phyloP scores from a whole-genome alignment of 768 basidiomycete species.

The Holtermannia corniformis region DNA sequence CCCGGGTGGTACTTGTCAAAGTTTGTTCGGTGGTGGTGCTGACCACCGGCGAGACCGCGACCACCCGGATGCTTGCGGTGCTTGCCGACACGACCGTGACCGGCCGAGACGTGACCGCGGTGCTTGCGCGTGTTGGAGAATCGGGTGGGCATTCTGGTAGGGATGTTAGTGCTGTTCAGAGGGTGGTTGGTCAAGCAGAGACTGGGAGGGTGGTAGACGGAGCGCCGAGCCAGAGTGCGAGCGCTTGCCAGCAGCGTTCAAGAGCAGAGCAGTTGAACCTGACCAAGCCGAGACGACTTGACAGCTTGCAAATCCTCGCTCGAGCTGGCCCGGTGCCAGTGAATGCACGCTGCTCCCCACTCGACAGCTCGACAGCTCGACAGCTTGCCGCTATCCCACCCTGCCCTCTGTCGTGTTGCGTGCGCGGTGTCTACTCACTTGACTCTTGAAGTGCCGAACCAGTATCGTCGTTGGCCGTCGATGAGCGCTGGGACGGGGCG shows the following conservation, averaged over 20 bases:
- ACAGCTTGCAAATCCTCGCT: no score
- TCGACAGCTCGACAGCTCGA: no score
- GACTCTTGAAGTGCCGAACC: background rate
- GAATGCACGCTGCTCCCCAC: no score
- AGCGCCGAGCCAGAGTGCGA: background rate
- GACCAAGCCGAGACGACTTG: no score
- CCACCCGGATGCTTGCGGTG: constrained; percentile 99
- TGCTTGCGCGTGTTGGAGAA: constrained; percentile 98
- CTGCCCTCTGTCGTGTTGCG: background rate
- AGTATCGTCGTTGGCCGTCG: background rate
- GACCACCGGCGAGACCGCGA: constrained; percentile 98
- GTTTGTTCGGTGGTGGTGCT: constrained; percentile 98
- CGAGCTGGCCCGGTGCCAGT: no score
- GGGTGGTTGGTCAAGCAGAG: constrained; percentile 40
- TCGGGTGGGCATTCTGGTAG: constrained; percentile 97
- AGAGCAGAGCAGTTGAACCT: no score
- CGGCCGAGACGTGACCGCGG: constrained; percentile 97
- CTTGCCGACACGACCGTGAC: constrained; percentile 99
- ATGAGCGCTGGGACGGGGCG: no score
- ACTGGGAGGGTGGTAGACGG: background rate
- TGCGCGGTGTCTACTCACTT: background rate
- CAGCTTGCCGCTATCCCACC: no score
- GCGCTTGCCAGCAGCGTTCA: background rate
- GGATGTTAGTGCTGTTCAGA: no score
- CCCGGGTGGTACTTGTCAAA: constrained; percentile 99